These are phyloP conservation scores for Phytophthora litchii DNA, from an alignment of 352 stramenopile genomes.

Conservation along the genomic window DNA sequence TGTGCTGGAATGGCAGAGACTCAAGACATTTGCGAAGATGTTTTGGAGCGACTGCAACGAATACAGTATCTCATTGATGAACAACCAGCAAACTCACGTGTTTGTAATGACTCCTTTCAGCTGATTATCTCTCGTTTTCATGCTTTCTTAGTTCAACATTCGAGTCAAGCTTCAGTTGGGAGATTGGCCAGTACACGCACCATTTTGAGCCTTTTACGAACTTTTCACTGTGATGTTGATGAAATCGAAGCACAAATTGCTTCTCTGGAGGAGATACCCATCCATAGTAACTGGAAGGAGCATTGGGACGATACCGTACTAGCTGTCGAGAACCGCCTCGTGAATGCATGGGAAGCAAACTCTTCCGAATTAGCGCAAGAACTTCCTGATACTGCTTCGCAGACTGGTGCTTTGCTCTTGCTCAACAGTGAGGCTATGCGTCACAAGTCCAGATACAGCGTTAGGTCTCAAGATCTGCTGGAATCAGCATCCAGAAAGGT, in stretches of 20 bases:
- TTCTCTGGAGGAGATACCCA: too few relatives aligned
- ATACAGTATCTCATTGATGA: constrained; percentile 7
- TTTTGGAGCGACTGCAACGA: constrained; percentile 11
- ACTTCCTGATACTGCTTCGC: constrained; percentile 7
- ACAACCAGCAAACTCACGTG: too few relatives aligned
- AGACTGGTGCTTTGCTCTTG: constrained; percentile 8
- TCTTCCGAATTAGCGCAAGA: constrained; percentile 8
- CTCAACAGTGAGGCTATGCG: constrained; percentile 15
- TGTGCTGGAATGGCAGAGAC: constrained; percentile 1
- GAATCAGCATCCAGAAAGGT: neutral
- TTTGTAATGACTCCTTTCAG: constrained; percentile 1
- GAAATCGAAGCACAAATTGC: too few relatives aligned
- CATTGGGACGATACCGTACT: neutral
- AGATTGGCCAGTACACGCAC: constrained; percentile 20
- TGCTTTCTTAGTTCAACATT: constrained; percentile 16
- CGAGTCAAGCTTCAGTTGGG: constrained; percentile 15
- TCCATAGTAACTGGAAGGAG: constrained; percentile 3
- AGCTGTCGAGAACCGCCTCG: constrained; percentile 8
- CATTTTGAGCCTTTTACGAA: neutral
- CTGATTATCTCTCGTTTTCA: constrained; percentile 10
- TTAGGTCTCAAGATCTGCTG: too few relatives aligned
- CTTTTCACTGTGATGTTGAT: too few relatives aligned
- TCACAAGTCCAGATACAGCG: constrained; percentile 13
- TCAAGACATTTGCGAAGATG: constrained; percentile 21
- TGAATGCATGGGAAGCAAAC: constrained; percentile 11